Conservation (phyloP, 306 rosid genomes). For the Medicago truncatula region DNA sequence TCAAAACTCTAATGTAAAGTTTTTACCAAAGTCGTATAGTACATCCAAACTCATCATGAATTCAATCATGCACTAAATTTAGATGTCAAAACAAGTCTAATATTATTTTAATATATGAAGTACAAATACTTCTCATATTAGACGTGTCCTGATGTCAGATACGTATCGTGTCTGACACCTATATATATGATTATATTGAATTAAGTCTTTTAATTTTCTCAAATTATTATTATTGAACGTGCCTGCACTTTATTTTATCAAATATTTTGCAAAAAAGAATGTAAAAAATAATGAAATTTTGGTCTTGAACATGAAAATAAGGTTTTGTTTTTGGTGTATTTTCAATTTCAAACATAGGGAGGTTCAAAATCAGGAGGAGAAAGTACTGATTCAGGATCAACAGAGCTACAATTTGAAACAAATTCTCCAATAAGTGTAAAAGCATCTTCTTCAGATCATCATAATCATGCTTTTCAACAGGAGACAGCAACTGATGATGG, state of each 20-base stretch:
- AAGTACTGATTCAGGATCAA: constrained; percentile 92
- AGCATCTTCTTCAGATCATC: constrained; percentile 64
- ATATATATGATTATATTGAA: too few relatives aligned
- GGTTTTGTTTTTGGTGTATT: background rate
- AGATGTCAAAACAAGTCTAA: too few relatives aligned
- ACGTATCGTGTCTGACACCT: too few relatives aligned
- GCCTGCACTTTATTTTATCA: too few relatives aligned
- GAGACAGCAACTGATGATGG: constrained; percentile 55
- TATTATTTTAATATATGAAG: too few relatives aligned
- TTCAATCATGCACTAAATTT: too few relatives aligned
- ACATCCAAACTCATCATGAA: too few relatives aligned
- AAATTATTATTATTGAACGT: too few relatives aligned
- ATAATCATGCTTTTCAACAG: constrained; percentile 46
- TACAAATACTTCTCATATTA: too few relatives aligned
- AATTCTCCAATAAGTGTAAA: constrained; percentile 79
- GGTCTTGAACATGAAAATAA: background rate
- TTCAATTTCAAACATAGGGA: constrained; percentile 54
- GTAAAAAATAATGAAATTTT: background rate
- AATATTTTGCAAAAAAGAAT: background rate
- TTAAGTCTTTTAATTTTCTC: too few relatives aligned
- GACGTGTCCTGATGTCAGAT: too few relatives aligned
- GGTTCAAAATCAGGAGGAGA: constrained; percentile 85
- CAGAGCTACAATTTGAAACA: constrained; percentile 65
- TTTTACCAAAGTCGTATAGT: too few relatives aligned
- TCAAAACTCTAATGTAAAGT: background rate